Base-by-base conservation (phyloP, 352 stramenopile species). In the Vaucheria bursata region DNA sequence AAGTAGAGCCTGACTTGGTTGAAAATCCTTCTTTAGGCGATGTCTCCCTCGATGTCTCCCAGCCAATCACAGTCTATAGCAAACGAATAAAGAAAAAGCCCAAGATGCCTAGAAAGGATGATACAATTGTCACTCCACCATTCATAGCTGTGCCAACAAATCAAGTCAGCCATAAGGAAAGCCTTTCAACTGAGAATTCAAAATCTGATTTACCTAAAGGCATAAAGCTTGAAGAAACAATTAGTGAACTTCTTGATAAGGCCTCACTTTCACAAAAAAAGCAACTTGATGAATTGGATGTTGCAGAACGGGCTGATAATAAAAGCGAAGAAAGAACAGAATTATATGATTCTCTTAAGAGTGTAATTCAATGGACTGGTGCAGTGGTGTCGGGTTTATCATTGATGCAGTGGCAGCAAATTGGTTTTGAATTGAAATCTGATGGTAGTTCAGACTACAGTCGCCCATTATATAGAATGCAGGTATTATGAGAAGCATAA, bases 41-140 rank as follows among this genome's bases (percentile, higher is more conserved):
- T 75, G 93, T 97, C 67, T 91, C 91, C 45, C 88, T 90, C 4
- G 91, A 87, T 50, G 88, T 88, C 34, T 96, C 88, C 64, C 87
- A 85, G n/a, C 79, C 92, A 25, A 94, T 98, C 72, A 89, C 91
- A 0, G 92, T 97, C 69, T 90, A 92, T 37, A 97, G 91, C 18
- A 98, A 98, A 87, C 90, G 93, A 25, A 97, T 81, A 59, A 68
- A 68, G 8, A 81, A 81, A 71, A 68, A 68, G 53, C 31, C 96
- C 83, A 96, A 96, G 82, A 74, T 84, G 91, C 39, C 93, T 67
- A 71, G 74, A 73, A 50, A 0, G 25, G 7, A 2, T 2, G 53
- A 68, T 34, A 34, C 53, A 2, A 34, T 2, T 2, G 53, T 34
- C 2, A 7, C 53, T 2, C 2, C 53, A 2, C 2, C 8, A 2